Evolutionary conservation across 2,329 filamentous ascomycete species (phyloP), one percentile per base, ranked within the genome.

Genomic region (Pestalotiopsis sp.): DNA sequence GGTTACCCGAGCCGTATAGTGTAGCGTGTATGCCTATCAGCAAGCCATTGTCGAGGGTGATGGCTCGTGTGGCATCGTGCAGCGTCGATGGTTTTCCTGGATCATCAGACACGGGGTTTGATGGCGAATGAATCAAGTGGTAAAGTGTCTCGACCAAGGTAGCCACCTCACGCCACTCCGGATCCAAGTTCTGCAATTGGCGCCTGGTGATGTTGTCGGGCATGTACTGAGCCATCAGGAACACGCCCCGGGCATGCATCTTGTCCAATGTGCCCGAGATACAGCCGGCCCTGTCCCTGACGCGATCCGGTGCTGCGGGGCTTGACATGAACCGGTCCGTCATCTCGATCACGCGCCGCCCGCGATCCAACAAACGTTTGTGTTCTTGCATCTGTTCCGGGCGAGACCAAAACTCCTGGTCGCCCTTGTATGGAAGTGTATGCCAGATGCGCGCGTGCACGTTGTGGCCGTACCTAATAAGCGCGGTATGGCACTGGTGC

Each of bases 1-100:
- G 20, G 27, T 63, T 41, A 5, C 41, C 31, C 3, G 61, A 27
- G 27, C 27, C 49, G 25, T 61, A 66, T 3, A 68, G 6, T 9
- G 49, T 52, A 2, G 61, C 56, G 25, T 68, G 62, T 23, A 70
- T 23, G 9, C 31, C 41, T 36, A 68, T 36, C 17, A 70, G 45
- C 12, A 66, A 5, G 13, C 68, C 68, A 12, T 38, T 62, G 36
- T 70, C 68, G 36, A 70, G 39, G 13, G 58, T 58, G 38, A 70
- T 41, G 20, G 62, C 66, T 7, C 59, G 66, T 17, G 61, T 31
- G 17, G 20, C 6, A 3, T 41, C 49, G 36, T 59, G 23, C 23
- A 27, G 12, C 23, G 57, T 12, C 25, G 65, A 20, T 4, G 38
- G 2, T 27, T 52, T 36, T 59, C 59, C 31, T n/a, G 31, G 2